A percentile compares a stretch with the other conserved stretches of the same genome.
These are phyloP conservation scores for Aspergillus affinis DNA, from an alignment of 495 filamentous ascomycete species.

Conservation along the genomic window DNA sequence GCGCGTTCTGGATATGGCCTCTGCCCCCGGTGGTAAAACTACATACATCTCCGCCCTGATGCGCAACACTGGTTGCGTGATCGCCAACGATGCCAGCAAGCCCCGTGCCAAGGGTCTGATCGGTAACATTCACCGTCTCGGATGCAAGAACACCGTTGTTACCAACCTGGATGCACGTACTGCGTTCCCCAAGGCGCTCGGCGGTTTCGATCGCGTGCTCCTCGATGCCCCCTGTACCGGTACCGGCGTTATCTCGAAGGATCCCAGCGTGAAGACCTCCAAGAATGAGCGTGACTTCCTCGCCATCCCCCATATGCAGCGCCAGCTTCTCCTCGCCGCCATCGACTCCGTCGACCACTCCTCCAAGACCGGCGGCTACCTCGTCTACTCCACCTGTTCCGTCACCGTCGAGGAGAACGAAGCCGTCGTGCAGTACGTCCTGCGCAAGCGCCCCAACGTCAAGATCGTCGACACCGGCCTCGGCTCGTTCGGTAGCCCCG, in stretches of 20 bases:
- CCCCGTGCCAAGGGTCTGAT: slow-evolving; percentile 92
- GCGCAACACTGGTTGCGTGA: slow-evolving; percentile 96
- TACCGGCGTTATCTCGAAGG: slow-evolving; percentile 92
- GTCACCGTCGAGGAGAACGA: slow-evolving; percentile 95
- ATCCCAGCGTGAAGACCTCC: slow-evolving; percentile 93
- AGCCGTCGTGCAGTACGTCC: slow-evolving; percentile 86
- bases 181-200: slow-evolving; percentile 85
- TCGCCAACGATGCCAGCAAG: slow-evolving; percentile 96
- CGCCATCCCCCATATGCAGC: slow-evolving; percentile 86
- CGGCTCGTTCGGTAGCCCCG: slow-evolving; percentile 82
- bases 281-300: slow-evolving; percentile 94
- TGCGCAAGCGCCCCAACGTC: slow-evolving; percentile 88
- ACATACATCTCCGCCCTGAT: slow-evolving; percentile 95
- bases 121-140: slow-evolving; percentile 95
- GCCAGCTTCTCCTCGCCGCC: slow-evolving; percentile 86
- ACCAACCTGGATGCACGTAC: slow-evolving; percentile 91
- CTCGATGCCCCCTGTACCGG: slow-evolving; percentile 82
- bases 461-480: slow-evolving; percentile 90
- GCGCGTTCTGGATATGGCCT: slow-evolving; percentile 91
- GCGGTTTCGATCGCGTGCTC: slow-evolving; percentile 84
- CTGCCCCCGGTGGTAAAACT: slow-evolving; percentile 95
- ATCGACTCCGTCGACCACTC: slow-evolving; percentile 91
- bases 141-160: slow-evolving; percentile 88
- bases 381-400: slow-evolving; percentile 92
- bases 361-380: slow-evolving; percentile 84